Percentiles rank a stretch among this genome's conserved stretches.
These are phyloP conservation scores for Misopates orontium DNA, from an alignment of 257 asterid genomes.

Conservation along the genomic window DNA sequence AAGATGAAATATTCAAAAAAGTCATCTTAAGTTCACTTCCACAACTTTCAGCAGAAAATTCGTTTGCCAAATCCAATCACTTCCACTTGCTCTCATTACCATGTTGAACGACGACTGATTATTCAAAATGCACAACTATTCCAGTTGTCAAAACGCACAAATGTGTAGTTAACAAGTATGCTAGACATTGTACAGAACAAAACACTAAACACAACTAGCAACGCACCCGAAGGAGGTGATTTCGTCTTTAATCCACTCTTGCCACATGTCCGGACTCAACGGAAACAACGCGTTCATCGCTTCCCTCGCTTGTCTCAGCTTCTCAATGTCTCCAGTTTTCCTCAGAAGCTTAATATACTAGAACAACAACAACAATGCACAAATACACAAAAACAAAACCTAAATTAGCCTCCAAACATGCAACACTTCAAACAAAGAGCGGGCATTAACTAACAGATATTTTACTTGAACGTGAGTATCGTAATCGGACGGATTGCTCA, in stretches of 20 bases:
- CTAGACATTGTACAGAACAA: conserved; percentile 6
- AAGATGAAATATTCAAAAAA: not conserved
- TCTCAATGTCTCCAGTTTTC: conserved; percentile 85
- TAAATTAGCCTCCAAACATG: conserved; percentile 5
- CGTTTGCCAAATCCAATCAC: not conserved
- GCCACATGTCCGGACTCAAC: conserved; percentile 84
- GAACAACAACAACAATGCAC: conserved; percentile 25
- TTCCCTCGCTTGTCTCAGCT: conserved; percentile 88
- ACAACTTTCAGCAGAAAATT: conserved; percentile 2
- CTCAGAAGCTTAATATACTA: conserved; percentile 76
- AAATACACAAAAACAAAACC: not conserved
- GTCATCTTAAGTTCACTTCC: not conserved
- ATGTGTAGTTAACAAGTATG: not conserved
- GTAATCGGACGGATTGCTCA: conserved; percentile 63
- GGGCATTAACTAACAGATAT: not conserved
- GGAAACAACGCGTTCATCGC: conserved; percentile 84
- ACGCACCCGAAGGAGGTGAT: conserved; percentile 64
- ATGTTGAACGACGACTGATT: not conserved
- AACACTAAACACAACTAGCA: conserved; percentile 7
- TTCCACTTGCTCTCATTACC: not conserved
- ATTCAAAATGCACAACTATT: not conserved
- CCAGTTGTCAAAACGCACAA: not conserved
- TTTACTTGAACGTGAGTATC: conserved; percentile 78
- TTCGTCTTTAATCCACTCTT: conserved; percentile 92
- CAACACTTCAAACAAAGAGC: not conserved